These are phyloP conservation scores for Puccinia polysora DNA, from an alignment of 1,284 basidiomycete genomes.

Conservation along the genomic window DNA sequence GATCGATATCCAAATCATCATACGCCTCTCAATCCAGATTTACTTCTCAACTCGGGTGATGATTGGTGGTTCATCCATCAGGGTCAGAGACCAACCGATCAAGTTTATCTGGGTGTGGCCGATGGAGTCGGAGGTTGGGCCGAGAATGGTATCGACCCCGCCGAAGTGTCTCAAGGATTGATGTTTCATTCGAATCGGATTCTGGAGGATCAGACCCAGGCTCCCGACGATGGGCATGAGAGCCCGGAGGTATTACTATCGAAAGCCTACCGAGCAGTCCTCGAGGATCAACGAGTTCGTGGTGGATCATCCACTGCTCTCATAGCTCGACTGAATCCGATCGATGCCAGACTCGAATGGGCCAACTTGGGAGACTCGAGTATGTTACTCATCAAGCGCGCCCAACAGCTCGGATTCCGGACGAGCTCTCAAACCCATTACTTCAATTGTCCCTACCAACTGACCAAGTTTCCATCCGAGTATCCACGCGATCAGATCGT, in stretches of 20 bases:
- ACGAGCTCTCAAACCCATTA: slow-evolving; percentile 31
- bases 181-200: slow-evolving; percentile 24
- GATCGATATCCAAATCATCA: background rate
- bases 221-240: background rate
- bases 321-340: slow-evolving; percentile 24
- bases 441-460: slow-evolving; percentile 44
- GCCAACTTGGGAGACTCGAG: slow-evolving; percentile 34
- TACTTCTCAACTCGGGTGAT: slow-evolving; percentile 27
- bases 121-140: slow-evolving; percentile 41
- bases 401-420: background rate
- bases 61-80: slow-evolving; percentile 41
- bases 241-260: background rate
- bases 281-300: slow-evolving; percentile 12
- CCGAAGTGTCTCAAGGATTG: slow-evolving; percentile 35
- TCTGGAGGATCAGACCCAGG: background rate
- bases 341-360: background rate
- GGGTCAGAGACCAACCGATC: background rate
- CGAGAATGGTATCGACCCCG: slow-evolving; percentile 27
- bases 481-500: background rate
- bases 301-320: slow-evolving; percentile 37
- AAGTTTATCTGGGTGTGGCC: slow-evolving; percentile 18
- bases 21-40: slow-evolving; percentile 6
- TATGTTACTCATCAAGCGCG: slow-evolving; percentile 6
- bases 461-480: slow-evolving; percentile 26
- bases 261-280: slow-evolving; percentile 12